Evolutionary conservation across 2,329 filamentous ascomycete species (phyloP).

Genomic region (Alternaria sp.): DNA sequence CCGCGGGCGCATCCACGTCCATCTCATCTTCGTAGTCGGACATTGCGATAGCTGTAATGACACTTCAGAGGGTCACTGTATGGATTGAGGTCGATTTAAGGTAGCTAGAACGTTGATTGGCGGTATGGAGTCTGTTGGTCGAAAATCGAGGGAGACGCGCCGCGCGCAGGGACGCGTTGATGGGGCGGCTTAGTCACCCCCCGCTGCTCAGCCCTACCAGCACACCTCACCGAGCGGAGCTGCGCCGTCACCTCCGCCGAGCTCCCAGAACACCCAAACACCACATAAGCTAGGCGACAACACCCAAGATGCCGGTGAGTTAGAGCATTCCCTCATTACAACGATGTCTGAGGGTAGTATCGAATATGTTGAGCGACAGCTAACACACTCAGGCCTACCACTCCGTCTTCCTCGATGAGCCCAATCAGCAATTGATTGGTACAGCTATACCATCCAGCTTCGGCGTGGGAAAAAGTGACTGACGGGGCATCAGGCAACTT

Average conservation of each 20-base stretch:
- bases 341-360: not conserved
- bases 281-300: conserved; percentile 20
- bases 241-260: conserved; percentile 37
- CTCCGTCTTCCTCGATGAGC: conserved; percentile 89
- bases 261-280: conserved; percentile 28
- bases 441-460: conserved; percentile 19
- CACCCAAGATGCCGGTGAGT: conserved; percentile 56
- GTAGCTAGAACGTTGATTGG: not conserved
- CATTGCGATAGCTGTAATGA: conserved; percentile 45
- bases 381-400: conserved; percentile 79
- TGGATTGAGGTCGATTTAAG: not conserved
- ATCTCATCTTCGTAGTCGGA: conserved; percentile 68
- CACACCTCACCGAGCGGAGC: conserved; percentile 36
- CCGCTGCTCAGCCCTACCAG: conserved; percentile 43
- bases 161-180: conserved; percentile 43
- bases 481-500: conserved; percentile 72
- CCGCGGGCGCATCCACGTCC: conserved; percentile 67
- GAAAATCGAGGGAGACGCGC: conserved; percentile 21
- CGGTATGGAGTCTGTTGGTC: not conserved
- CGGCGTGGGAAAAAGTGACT: not conserved
- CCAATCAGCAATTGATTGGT: conserved; percentile 71
- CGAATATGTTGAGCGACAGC: not conserved
- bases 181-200: conserved; percentile 40
- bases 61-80: fast-evolving
- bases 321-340: fast-evolving